Evolutionary conservation across 1,284 basidiomycete species (phyloP), one percentile per base, ranked within the genome.

Genomic region (Cryptococcus depauperatus): DNA sequence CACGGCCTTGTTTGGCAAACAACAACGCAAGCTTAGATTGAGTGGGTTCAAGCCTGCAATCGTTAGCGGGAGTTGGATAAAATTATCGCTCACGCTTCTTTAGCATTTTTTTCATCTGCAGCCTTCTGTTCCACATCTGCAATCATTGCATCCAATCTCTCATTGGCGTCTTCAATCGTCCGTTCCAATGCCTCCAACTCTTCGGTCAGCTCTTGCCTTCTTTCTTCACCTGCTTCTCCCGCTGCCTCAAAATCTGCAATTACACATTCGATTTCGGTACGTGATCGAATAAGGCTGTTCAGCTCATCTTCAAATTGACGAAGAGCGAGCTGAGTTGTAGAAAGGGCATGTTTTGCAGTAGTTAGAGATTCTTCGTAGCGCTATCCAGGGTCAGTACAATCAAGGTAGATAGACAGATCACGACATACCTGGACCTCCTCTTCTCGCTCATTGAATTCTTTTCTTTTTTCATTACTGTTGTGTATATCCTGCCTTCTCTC

Each of bases 1-100:
- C 75, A 23, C 92, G 83, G 1, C 89, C 89, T 64, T 88, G 87
- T 64, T 95, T 95, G 7, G 85, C 82, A 61, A 84, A 87, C 1
- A 96, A 73, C 0, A 83, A 79, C 1, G 78, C 75, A 3, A 95
- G 73, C 41, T 76, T 77, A 0, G 84, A 81, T 41, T 78, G 78
- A 0, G 81, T 80, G 33, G 82, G 79, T 51, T 90, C 87, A 53
- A 92, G 76, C 21, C 73, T 77, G 50, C 4, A 14, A 39, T 14
- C 18, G 18, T 13, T 11, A 23, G n/a, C 34, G 26, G 23, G 25
- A 22, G 26, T 32, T 26, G 8, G 37, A 28, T 10, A n/a, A 9
- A 16, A 28, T 18, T n/a, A 26, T 25, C 10, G 61, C 66, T 56
- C 43, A 71, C 72, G 57, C 52, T 44, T 80, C 76, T 64, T 81